A percentile compares a stretch with the other conserved stretches of the same genome.
These are phyloP conservation scores for Triticum timopheevii DNA, from an alignment of 176 grass and related monocot genomes.

Conservation along the genomic window DNA sequence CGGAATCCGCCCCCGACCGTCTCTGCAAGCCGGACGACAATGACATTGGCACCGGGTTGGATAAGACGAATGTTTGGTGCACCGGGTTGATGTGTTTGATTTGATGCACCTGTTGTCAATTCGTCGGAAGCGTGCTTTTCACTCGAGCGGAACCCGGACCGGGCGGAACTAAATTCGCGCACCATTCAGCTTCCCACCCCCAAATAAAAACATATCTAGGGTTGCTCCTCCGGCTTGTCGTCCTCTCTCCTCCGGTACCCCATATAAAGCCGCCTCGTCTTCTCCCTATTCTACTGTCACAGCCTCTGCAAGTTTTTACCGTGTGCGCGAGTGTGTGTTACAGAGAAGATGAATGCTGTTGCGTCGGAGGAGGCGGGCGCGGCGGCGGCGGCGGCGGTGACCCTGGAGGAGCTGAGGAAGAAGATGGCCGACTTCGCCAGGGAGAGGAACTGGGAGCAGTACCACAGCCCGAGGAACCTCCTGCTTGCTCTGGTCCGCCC, in stretches of 20 bases:
- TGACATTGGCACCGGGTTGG: too few species aligned
- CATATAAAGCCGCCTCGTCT: neutral
- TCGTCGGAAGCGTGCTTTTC: neutral
- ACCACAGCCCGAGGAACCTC: conserved; percentile 78
- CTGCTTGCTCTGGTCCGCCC: conserved; percentile 52
- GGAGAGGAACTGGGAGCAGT: conserved; percentile 77
- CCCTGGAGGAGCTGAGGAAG: conserved; percentile 60
- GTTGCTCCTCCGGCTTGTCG: neutral
- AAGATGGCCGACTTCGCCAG: conserved; percentile 71
- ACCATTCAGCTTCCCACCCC: neutral
- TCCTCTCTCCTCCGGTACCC: neutral
- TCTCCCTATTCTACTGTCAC: neutral
- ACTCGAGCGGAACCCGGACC: neutral
- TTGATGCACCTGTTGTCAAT: too few species aligned
- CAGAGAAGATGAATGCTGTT: conserved; percentile 9
- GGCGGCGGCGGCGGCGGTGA: conserved; percentile 25
- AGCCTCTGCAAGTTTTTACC: neutral
- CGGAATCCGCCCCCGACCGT: too few species aligned
- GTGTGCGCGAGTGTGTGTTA: neutral
- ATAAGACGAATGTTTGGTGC: too few species aligned
- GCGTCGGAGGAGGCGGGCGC: neutral
- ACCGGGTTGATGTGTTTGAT: too few species aligned
- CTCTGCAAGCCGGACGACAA: too few species aligned
- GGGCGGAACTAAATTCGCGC: neutral
- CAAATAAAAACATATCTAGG: neutral